Evolutionary conservation across 2,329 filamentous ascomycete species (phyloP), one percentile per base, ranked within the genome.

Genomic region (Fusarium incarnatum): DNA sequence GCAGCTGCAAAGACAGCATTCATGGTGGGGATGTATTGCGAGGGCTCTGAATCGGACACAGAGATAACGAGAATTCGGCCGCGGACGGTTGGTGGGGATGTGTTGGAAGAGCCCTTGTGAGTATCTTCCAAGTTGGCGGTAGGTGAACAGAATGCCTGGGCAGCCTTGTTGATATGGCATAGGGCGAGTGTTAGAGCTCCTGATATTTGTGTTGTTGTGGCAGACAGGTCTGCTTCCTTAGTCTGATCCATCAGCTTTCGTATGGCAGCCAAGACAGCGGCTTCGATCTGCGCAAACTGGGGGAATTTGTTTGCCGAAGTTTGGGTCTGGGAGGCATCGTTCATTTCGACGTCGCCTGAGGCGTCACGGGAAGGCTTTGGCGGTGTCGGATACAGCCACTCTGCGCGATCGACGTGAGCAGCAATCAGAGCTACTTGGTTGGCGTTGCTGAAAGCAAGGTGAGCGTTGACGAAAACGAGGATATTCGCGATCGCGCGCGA

Each of bases 1-100:
- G 97, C 93, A 63, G 95, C 96, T 4, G 96, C 96, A 81, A 99
- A 99, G 66, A 98, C 97, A 75, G 92, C 89, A 82, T 99, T 99
- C 96, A 99, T 99, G 73, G 97, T 96, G 1, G 95, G 92, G 59
- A 99, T 99, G 83, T 99, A 99, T 80, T 98, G 92, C 8, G 94
- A 90, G 0, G 97, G 88, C 75, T 95, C 92, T 44, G 87, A 86
- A 76, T 94, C 94, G 48, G 93, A 97, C 7, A 98, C 94, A 49
- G 93, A 97, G 56, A 99, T 80, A 68, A 98, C 90, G 57, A 99
- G 87, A 75, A 99, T 97, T 64, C 96, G 92, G 42, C 79, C 80
- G 23, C 79, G 80, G 30, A 82, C 72, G 8, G 79, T 75, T 10
- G 78, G 74, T 4, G 76, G 71, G 6, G 76, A 70, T 32, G 73